Conservation (phyloP, 305 asterid genomes). For the Coffea humblotiana region DNA sequence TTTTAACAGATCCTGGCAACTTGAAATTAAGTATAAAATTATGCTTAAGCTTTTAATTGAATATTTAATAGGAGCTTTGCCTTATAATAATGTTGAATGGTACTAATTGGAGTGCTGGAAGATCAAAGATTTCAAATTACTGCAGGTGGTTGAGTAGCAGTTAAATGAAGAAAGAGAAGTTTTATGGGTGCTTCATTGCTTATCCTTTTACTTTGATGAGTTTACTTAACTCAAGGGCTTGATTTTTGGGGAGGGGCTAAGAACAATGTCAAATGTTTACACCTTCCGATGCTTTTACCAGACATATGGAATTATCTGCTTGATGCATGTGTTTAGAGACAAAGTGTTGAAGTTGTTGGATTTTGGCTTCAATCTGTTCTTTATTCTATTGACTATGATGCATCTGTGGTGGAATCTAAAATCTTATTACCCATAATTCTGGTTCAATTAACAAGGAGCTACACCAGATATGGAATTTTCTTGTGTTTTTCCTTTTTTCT, state of each 20-base stretch:
- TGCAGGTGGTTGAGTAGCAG: neutral
- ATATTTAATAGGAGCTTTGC: neutral
- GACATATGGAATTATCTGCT: neutral
- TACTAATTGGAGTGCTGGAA: neutral
- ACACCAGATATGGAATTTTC: too few species aligned
- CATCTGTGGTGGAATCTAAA: neutral
- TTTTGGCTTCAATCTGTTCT: neutral
- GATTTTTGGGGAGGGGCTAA: neutral
- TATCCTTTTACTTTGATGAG: neutral
- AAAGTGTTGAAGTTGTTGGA: neutral
- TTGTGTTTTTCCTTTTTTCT: neutral
- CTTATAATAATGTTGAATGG: neutral
- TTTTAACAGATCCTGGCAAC: neutral
- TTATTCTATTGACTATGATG: neutral
- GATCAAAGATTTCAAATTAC: neutral
- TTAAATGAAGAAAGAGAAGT: neutral
- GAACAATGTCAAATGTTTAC: neutral
- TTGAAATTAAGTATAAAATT: neutral
- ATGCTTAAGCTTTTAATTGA: neutral
- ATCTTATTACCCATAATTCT: neutral
- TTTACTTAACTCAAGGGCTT: slow-evolving; percentile 2
- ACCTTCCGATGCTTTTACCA: neutral
- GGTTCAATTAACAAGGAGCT: neutral
- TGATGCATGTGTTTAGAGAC: neutral
- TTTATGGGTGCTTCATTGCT: neutral